A percentile compares a stretch with the other conserved stretches of the same genome.
phyloP scores from a whole-genome alignment of 1,284 basidiomycete genomes.

The Sporisorium exsertum region DNA sequence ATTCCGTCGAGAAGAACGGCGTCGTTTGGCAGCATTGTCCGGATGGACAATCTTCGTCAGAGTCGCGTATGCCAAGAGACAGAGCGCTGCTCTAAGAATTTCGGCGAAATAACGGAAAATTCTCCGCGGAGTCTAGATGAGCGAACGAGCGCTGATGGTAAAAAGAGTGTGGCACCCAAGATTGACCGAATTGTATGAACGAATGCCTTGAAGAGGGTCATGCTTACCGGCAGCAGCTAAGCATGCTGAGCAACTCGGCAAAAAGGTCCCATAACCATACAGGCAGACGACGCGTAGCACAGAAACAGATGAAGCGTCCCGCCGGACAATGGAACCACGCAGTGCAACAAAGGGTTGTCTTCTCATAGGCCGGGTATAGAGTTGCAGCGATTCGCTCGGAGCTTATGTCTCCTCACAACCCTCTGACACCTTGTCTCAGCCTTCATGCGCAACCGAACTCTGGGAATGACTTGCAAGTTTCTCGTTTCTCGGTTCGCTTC shows the following conservation, averaged over 20 bases:
- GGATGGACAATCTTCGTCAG: not conserved
- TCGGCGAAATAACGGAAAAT: not conserved
- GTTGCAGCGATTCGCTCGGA: slow-evolving; percentile 10
- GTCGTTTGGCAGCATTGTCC: not conserved
- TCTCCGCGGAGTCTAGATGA: not conserved
- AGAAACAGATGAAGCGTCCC: not conserved
- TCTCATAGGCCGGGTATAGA: not conserved
- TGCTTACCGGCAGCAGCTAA: not conserved
- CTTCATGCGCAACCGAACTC: not conserved
- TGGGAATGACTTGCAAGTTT: not conserved
- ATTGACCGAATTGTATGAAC: not conserved
- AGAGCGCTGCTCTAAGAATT: not conserved
- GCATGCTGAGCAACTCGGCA: too few species aligned
- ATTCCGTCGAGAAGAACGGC: not conserved
- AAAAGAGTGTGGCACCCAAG: too few species aligned
- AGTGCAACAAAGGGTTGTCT: not conserved
- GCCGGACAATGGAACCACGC: not conserved
- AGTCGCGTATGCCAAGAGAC: not conserved
- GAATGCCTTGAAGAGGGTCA: not conserved
- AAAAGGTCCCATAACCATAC: not conserved
- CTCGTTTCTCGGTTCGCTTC: not conserved
- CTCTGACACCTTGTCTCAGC: not conserved
- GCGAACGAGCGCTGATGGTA: too few species aligned
- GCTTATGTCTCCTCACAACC: not conserved
- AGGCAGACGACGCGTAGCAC: not conserved